These are phyloP conservation scores for Ophiocordyceps camponoti-leonardi DNA, from an alignment of 2,329 filamentous ascomycete genomes.

Conservation along the genomic window DNA sequence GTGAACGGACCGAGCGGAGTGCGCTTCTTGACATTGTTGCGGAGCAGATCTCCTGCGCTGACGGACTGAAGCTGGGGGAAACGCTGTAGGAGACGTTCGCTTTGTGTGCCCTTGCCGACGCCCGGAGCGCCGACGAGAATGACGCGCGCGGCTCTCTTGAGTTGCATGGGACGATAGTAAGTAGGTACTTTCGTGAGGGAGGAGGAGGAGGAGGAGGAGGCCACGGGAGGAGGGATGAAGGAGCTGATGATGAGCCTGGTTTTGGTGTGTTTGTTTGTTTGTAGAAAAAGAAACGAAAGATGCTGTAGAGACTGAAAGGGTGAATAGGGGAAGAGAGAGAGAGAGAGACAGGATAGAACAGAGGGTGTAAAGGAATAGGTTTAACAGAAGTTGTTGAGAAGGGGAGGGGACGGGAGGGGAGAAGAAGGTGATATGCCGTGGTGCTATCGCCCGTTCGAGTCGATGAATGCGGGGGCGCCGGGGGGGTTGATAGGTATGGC, in stretches of 20 bases:
- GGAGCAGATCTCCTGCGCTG: slow-evolving; percentile 82
- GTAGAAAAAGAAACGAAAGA: no score
- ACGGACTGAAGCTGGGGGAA: slow-evolving; percentile 84
- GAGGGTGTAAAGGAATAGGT: background rate
- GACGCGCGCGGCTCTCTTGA: slow-evolving; percentile 70
- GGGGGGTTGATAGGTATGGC: background rate
- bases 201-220: background rate
- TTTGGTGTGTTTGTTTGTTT: background rate
- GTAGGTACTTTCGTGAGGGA: background rate
- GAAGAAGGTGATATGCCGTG: background rate
- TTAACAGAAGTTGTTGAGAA: background rate
- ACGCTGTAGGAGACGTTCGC: slow-evolving; percentile 66
- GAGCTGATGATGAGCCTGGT: background rate
- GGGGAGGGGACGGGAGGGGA: background rate
- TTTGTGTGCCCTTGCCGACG: slow-evolving; percentile 93
- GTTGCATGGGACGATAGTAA: slow-evolving; percentile 33
- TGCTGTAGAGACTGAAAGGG: background rate
- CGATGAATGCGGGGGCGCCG: background rate
- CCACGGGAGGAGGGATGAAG: background rate
- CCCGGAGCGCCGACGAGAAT: slow-evolving; percentile 94
- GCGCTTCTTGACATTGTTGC: slow-evolving; percentile 78
- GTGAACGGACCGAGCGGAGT: slow-evolving; percentile 72
- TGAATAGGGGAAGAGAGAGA: background rate
- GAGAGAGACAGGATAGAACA: background rate
- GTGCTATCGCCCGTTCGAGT: background rate